A percentile compares a stretch with the other conserved stretches of the same genome.
Conservation (phyloP, 306 rosid species). For the Citrullus amarus region DNA sequence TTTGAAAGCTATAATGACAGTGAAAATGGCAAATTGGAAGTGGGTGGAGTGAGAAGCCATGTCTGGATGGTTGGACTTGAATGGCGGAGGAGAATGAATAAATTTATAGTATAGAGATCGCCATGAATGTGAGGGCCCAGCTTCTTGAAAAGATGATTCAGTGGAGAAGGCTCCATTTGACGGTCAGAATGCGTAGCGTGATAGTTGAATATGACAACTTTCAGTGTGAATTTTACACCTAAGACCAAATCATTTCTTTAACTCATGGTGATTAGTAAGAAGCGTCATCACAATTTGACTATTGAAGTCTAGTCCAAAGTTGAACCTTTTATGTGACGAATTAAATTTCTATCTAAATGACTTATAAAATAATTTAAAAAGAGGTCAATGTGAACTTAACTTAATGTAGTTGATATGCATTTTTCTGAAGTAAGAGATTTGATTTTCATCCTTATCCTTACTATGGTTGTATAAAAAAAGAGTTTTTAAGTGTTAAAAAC, state of each 20-base stretch:
- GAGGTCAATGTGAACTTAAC: too few species aligned
- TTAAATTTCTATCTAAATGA: too few species aligned
- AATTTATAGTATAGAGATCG: neutral
- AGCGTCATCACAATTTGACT: too few species aligned
- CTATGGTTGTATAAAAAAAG: too few species aligned
- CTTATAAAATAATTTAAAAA: too few species aligned
- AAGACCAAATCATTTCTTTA: neutral
- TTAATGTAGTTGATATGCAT: too few species aligned
- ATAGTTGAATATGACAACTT: neutral
- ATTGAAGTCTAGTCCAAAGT: too few species aligned
- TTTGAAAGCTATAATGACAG: neutral
- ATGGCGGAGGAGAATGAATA: neutral
- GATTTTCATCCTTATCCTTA: too few species aligned
- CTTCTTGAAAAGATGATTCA: neutral
- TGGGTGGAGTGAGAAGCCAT: conserved; percentile 20
- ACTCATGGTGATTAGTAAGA: too few species aligned
- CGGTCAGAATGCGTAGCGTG: neutral
- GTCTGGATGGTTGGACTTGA: neutral
- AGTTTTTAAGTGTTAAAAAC: too few species aligned
- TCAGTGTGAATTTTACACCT: neutral
- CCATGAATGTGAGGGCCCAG: neutral
- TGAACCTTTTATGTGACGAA: too few species aligned
- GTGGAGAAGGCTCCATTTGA: neutral
- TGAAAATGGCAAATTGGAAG: conserved; percentile 13
- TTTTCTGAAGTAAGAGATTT: too few species aligned